Evolutionary conservation across 2,329 filamentous ascomycete species (phyloP).

Genomic region (Daldinia sp.): DNA sequence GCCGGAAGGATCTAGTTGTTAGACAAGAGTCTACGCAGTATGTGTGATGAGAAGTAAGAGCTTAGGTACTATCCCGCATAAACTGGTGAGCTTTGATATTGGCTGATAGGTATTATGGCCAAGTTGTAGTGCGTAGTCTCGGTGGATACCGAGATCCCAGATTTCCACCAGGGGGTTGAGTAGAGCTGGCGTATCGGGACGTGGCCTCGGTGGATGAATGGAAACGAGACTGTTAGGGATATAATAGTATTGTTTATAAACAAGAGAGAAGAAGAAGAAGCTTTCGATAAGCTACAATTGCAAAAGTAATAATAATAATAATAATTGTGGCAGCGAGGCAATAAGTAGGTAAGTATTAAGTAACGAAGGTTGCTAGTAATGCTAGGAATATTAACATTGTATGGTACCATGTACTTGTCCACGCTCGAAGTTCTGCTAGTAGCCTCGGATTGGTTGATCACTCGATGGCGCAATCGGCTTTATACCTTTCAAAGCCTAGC

Average conservation of each 20-base stretch:
- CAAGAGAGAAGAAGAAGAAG: too few relatives aligned
- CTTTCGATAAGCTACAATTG: neutral
- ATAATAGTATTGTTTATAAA: constrained; percentile 1
- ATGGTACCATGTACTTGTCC: neutral
- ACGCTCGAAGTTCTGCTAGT: neutral
- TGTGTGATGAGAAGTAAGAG: neutral
- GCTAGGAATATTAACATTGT: too few relatives aligned
- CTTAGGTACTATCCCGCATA: constrained; percentile 14
- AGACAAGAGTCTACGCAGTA: neutral
- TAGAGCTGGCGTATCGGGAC: constrained; percentile 2
- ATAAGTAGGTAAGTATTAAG: neutral
- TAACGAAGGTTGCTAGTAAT: neutral
- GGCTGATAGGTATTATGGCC: too few relatives aligned
- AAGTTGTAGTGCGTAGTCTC: constrained; percentile 17
- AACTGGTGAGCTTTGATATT: constrained; percentile 4
- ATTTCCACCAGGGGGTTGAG: constrained; percentile 12
- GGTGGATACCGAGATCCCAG: constrained; percentile 17
- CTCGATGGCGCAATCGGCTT: constrained; percentile 39
- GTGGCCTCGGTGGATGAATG: constrained; percentile 3
- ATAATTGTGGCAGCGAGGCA: neutral
- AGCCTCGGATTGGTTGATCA: constrained; percentile 21
- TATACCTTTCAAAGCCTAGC: constrained; percentile 34
- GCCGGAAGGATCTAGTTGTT: neutral
- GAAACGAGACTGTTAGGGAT: neutral
- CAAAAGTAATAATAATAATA: too few relatives aligned